Conservation (phyloP, 1,284 basidiomycete genomes). For the Uromyces viciae-fabae region DNA sequence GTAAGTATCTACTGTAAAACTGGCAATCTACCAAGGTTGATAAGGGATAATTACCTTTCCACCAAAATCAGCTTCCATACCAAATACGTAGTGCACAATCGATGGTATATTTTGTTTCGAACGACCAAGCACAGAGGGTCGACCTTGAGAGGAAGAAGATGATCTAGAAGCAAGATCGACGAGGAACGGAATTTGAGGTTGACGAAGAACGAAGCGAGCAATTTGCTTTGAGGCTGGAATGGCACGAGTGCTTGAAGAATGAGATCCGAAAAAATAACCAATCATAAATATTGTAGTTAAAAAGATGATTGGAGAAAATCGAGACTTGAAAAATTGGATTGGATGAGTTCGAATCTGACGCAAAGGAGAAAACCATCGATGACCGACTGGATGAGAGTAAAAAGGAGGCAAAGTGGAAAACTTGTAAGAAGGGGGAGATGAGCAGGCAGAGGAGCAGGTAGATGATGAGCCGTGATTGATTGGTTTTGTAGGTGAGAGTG, state of each 20-base stretch:
- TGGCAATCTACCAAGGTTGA: background rate
- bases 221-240: slow-evolving; percentile 6
- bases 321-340: slow-evolving; percentile 8
- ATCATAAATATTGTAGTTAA: slow-evolving; percentile 1
- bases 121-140: background rate
- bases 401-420: background rate
- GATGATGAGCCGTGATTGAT: background rate
- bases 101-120: slow-evolving; percentile 11
- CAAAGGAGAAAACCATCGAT: background rate
- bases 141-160: background rate
- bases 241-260: background rate
- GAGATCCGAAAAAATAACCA: slow-evolving; percentile 30
- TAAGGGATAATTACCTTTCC: slow-evolving; percentile 12
- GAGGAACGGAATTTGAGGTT: slow-evolving; percentile 22
- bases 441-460: slow-evolving; percentile 10
- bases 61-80: slow-evolving; percentile 40
- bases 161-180: background rate
- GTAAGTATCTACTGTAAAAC: too few relatives aligned
- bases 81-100: slow-evolving; percentile 40
- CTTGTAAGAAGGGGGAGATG: slow-evolving; percentile 17
- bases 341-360: background rate
- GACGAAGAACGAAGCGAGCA: slow-evolving; percentile 1
- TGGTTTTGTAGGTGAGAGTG: slow-evolving; percentile 5
- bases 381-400: background rate
- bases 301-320: background rate